Percentiles rank a stretch among this genome's conserved stretches.
These are phyloP conservation scores for Nelumbo lutea DNA, from an alignment of 164 flowering plant genomes.

Conservation along the genomic window DNA sequence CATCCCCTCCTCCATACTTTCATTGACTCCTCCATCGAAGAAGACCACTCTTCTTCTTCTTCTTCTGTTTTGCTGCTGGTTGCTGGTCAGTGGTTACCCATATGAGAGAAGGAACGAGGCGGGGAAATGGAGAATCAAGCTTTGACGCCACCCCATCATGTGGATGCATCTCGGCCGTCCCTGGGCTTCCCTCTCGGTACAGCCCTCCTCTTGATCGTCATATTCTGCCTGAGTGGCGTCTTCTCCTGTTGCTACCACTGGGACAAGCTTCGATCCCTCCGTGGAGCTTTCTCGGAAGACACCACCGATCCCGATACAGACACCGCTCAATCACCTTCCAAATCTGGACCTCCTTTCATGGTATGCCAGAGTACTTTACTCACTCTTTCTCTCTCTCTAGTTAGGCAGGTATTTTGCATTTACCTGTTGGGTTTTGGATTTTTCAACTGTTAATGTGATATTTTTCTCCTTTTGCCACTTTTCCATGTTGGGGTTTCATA, in stretches of 20 bases:
- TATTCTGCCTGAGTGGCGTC: constrained; percentile 78
- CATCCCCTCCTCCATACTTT: not conserved
- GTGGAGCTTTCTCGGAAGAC: constrained; percentile 32
- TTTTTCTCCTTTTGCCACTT: not conserved
- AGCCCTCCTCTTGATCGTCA: constrained; percentile 57
- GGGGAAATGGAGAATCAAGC: constrained; percentile 49
- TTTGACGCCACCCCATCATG: constrained; percentile 32
- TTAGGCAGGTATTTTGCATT: no score
- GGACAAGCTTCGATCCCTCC: constrained; percentile 75
- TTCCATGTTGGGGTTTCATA: not conserved
- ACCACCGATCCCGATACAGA: constrained; percentile 25
- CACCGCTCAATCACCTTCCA: constrained; percentile 28
- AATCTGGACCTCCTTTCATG: constrained; percentile 31
- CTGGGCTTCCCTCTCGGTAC: constrained; percentile 89
- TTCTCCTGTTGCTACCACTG: constrained; percentile 98
- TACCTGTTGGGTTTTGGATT: not conserved
- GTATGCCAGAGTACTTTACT: constrained; percentile 15
- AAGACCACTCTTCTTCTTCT: no score
- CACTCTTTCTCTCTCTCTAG: no score
- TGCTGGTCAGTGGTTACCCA: not conserved
- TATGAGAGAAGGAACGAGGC: not conserved
- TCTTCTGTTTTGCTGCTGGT: not conserved
- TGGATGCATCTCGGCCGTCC: constrained; percentile 69
- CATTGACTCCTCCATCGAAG: no score
- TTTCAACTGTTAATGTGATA: not conserved